These are phyloP conservation scores for Pichia sp. DNA, from an alignment of 1,139 yeast species.

Conservation along the genomic window DNA sequence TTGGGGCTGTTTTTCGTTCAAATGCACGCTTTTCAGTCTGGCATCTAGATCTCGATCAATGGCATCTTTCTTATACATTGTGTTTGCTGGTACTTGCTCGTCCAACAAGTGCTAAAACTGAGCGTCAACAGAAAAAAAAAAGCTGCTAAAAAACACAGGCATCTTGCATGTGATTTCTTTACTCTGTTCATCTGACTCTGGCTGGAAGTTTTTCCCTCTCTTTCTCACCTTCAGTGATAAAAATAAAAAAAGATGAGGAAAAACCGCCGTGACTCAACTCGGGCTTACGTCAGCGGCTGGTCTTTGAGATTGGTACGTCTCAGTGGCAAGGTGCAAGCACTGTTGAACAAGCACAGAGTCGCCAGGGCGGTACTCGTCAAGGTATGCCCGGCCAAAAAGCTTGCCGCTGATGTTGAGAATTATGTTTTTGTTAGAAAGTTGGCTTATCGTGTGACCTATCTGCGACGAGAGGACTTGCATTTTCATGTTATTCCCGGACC, in stretches of 20 bases:
- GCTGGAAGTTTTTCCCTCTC: neutral
- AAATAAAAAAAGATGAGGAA: neutral
- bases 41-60: conserved; percentile 22
- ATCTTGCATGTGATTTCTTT: neutral
- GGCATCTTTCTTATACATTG: conserved; percentile 22
- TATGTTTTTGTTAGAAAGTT: conserved; percentile 29
- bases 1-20: neutral
- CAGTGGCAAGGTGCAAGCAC: conserved; percentile 4
- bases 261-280: neutral
- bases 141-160: neutral
- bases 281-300: neutral
- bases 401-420: conserved; percentile 41
- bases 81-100: too few relatives aligned
- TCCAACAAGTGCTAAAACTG: too few relatives aligned
- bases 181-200: neutral
- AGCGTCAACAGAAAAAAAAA: neutral
- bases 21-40: conserved; percentile 9
- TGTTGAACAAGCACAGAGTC: conserved; percentile 11
- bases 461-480: conserved; percentile 35
- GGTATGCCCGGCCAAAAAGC: conserved; percentile 27
- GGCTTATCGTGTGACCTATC: conserved; percentile 33
- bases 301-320: conserved; percentile 7
- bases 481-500: conserved; percentile 31
- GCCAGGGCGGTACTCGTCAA: conserved; percentile 7
- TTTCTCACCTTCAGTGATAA: neutral